Evolutionary conservation across 2,329 filamentous ascomycete species (phyloP).

Genomic region (Rugonectria rugulosa): DNA sequence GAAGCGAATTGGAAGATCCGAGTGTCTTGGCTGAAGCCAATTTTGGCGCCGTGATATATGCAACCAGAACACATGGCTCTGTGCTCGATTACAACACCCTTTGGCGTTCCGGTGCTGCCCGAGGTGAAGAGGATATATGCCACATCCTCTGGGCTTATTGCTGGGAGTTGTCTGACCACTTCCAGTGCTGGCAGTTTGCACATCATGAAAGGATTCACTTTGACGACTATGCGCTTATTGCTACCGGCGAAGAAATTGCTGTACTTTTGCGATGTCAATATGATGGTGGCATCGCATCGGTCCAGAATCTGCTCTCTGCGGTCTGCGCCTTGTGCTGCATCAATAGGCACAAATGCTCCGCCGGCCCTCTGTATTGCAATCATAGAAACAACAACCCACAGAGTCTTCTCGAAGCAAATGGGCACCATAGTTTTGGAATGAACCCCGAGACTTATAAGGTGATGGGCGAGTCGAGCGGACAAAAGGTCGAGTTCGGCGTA

Average conservation of each 20-base stretch:
- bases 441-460: conserved; percentile 14
- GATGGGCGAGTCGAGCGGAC: background rate
- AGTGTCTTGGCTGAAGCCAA: background rate
- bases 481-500: conserved; percentile 16
- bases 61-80: conserved; percentile 12
- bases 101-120: conserved; percentile 25
- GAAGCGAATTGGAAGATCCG: conserved; percentile 29
- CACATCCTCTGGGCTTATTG: background rate
- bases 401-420: conserved; percentile 25
- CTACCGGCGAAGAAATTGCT: background rate
- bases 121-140: conserved; percentile 26
- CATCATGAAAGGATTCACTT: background rate
- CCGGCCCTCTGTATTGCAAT: conserved; percentile 46
- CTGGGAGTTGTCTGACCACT: background rate
- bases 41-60: background rate
- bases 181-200: background rate
- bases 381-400: conserved; percentile 36
- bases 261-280: background rate
- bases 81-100: conserved; percentile 22
- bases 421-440: conserved; percentile 6
- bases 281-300: background rate
- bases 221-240: background rate
- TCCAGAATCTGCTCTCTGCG: background rate
- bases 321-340: conserved; percentile 46
- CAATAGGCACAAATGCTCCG: conserved; percentile 41